phyloP scores from a whole-genome alignment of 108 stramenopile genomes.

The Stephanodiscus minutulus region DNA sequence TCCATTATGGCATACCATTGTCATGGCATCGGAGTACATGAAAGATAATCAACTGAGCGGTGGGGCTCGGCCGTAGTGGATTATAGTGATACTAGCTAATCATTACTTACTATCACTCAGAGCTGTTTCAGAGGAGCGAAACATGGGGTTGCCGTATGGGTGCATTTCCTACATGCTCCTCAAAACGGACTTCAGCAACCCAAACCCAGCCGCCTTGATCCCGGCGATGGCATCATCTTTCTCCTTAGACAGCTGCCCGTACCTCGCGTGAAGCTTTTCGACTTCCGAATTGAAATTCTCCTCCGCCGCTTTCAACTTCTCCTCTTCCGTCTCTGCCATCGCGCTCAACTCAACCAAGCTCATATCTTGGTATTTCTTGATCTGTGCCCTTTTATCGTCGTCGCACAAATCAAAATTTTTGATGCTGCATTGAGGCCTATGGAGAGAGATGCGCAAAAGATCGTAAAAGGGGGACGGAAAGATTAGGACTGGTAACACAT shows the following conservation, averaged over 20 bases:
- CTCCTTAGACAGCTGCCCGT: constrained; percentile 57
- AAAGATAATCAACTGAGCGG: too few relatives aligned
- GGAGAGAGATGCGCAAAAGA: neutral
- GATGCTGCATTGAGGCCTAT: constrained; percentile 57
- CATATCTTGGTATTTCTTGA: constrained; percentile 52
- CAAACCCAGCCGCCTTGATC: constrained; percentile 78
- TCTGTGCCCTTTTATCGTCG: constrained; percentile 61
- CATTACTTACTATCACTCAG: too few relatives aligned
- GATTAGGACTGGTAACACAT: neutral
- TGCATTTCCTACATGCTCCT: too few relatives aligned
- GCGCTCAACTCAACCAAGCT: constrained; percentile 51
- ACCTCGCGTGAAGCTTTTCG: constrained; percentile 64
- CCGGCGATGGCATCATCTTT: constrained; percentile 66
- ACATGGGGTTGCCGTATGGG: too few relatives aligned
- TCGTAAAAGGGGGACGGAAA: neutral
- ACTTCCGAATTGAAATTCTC: constrained; percentile 57
- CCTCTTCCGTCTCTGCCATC: constrained; percentile 55
- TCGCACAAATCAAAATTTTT: constrained; percentile 71
- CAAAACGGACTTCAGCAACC: constrained; percentile 79
- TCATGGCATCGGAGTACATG: too few relatives aligned
- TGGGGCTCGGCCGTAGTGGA: too few relatives aligned
- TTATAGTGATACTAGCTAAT: too few relatives aligned
- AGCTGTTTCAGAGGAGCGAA: too few relatives aligned
- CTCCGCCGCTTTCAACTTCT: constrained; percentile 57
- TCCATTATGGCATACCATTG: too few relatives aligned